Base-by-base conservation (phyloP, 352 stramenopile genomes). In the Blastocystis sp. region DNA sequence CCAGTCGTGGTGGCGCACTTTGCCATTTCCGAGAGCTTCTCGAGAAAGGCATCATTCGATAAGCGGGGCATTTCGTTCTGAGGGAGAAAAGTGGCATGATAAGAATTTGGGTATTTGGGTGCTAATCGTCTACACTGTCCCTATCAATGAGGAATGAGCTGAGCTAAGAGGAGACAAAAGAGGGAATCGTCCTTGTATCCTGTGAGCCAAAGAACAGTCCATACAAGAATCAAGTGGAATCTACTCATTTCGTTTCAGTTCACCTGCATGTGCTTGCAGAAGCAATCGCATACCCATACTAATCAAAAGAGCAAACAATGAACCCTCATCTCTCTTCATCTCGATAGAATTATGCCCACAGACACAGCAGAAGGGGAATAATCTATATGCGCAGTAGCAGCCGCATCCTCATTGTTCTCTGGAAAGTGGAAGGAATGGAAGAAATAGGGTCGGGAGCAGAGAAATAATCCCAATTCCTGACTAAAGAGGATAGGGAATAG, bases 1-100 rank as follows among this genome's bases (percentile, higher is more conserved):
- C 74, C 74, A 6, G 38, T 59, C 34, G 14, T 42, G 34, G 21
- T 38, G 7, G 57, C 60, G 19, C 28, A 57, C 21, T 69, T 84
- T 38, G 34, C n/a, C 34, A 84, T 66, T 19, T 52, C 66, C 17
- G 3, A n/a, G 40, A 84, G 45, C 34, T 84, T 21, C 17, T n/a
- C 40, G 2, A 84, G 24, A 45, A 84, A 84, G n/a, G 65, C 14
- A 59, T 84, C 57, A 54, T 84, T 84, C 57, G 74, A 69, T 24
- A 84, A 24, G 57, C 52, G 74, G 17, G 74, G 74, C 74, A 84
- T 84, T 38, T 2, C 66, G 14, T 43, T 45, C 3, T 11, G 43
- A 45, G n/a, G 48, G 48, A 57, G 14, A 57, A 57, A 14, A 57
- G 14, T 57, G 48, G 14, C 48, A 57, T 57, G 48, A 57, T 17